Evolutionary conservation across 495 filamentous ascomycete genomes (phyloP).

Genomic region (Pseudoneurospora amorphoporcata): DNA sequence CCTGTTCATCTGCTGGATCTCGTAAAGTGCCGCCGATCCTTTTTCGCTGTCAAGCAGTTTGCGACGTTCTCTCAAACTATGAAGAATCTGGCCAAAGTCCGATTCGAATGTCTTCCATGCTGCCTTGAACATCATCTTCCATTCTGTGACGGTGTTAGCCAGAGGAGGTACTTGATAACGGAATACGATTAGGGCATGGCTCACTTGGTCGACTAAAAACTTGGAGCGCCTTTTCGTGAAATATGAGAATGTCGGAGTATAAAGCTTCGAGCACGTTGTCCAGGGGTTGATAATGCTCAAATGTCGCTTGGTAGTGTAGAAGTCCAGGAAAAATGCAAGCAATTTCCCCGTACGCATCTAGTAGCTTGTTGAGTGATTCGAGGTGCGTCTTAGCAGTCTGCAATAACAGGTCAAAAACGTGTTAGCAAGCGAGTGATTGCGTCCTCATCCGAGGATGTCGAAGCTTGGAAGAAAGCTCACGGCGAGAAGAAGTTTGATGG

Average conservation of each 20-base stretch:
- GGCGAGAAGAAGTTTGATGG: no score
- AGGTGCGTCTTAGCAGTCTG: no score
- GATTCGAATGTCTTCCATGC: background rate
- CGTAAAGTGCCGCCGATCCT: background rate
- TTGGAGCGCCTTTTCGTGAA: background rate
- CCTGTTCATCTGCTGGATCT: background rate
- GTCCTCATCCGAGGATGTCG: no score
- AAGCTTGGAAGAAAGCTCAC: no score
- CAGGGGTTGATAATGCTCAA: background rate
- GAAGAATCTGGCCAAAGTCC: background rate
- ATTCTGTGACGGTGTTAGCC: background rate
- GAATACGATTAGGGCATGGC: background rate
- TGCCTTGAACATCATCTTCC: background rate
- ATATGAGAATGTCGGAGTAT: background rate
- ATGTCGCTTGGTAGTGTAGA: background rate
- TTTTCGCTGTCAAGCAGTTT: background rate
- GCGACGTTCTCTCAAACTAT: background rate
- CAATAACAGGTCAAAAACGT: no score
- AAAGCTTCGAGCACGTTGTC: background rate
- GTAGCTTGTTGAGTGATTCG: no score
- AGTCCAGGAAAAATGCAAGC: no score
- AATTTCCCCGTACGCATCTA: no score
- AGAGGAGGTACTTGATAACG: background rate
- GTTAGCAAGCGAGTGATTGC: no score
- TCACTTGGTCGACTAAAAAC: background rate